Evolutionary conservation across 2,329 filamentous ascomycete species (phyloP), one percentile per base, ranked within the genome.

Genomic region (Lachnellula subtilissima): DNA sequence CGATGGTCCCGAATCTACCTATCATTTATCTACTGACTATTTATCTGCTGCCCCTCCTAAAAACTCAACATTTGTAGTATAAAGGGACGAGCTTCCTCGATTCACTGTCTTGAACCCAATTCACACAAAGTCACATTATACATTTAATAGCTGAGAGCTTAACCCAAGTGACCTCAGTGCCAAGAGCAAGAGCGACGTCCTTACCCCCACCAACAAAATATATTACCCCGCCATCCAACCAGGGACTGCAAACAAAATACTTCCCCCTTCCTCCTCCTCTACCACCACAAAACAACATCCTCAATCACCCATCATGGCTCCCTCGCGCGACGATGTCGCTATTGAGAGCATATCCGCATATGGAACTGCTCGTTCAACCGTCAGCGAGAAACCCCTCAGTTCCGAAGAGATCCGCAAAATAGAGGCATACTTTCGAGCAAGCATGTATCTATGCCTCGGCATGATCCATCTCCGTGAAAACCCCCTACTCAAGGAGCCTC

Each of bases 381-480:
- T 88, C 63, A 75, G 80, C 70, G 80, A 78, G 64, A 72, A 77
- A 58, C 86, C 86, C 11, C 78, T 91, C 53, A 82, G 77, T 57
- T 68, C 79, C 17, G 84, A 89, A 46, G 86, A 91, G 60, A 71
- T 91, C 56, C 77, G 80, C 61, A 83, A 86, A 70, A 85, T 84
- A 71, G 84, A 85, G 67, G 83, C 86, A 65, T 91, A 86, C 72
- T 91, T 90, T 76, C 81, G 84, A 61, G 87, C 87, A 53, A 87
- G 84, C 62, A 74, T 90, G 68, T 91, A 91, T 68, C 80, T 91
- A 50, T 86, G 85, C 62, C 73, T 91, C 50, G 88, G 87, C 59
- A 91, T 92, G 88, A 87, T 92, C 64, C 91, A 91, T 67, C 81
- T 92, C 56, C 82, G 81, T 62, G 78, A 86, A 40, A 92, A 92